Base-by-base conservation (phyloP, 306 rosid species). In the Purshia tridentata region DNA sequence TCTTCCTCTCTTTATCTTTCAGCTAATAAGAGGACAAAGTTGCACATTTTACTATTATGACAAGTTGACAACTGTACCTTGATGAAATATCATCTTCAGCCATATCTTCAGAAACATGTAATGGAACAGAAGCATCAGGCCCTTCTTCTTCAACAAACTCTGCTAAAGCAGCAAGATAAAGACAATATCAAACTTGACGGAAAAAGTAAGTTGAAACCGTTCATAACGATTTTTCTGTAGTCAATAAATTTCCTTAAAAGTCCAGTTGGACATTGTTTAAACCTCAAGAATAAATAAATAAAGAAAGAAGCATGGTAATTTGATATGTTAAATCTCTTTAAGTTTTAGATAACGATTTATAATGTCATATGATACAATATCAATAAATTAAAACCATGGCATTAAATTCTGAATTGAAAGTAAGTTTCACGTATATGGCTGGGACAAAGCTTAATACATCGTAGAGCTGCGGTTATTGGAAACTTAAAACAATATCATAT, bases 11-110 rank as follows among this genome's bases (percentile, higher is more conserved):
- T 60, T 39, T 29, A 9, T 29, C 35, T 29, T 29, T 29, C 35
- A 29, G 44, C 42, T 8, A 29, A 14, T 71, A 7, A 29, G n/a
- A 15, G 42, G 42, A 55, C 46, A 35, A 18, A 54, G 18, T 23
- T 14, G 35, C 69, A 63, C 15, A 10, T 23, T 41, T 29, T 64
- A 64, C 16, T 63, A 60, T 48, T 59, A 40, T 13, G 67, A 44
- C 6, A 56, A 48, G 46, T 62, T 13, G 67, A 44, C 6, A 56
- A 48, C 49, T 62, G 55, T 87, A 93, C 97, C 97, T 93, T 40
- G 96, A 91, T 81, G 97, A 81, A 77, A 88, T 81, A 51, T 89
- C 96, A 80, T 91, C 98, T 77, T 88, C 98, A 46, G 67, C 80
- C 85, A 86, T 84, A 82, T 91, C 88, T 79, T 86, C 97, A 72